Evolutionary conservation across 2,329 filamentous ascomycete genomes (phyloP), one percentile per base, ranked within the genome.

Genomic region (Penicillium sclerotigenum): DNA sequence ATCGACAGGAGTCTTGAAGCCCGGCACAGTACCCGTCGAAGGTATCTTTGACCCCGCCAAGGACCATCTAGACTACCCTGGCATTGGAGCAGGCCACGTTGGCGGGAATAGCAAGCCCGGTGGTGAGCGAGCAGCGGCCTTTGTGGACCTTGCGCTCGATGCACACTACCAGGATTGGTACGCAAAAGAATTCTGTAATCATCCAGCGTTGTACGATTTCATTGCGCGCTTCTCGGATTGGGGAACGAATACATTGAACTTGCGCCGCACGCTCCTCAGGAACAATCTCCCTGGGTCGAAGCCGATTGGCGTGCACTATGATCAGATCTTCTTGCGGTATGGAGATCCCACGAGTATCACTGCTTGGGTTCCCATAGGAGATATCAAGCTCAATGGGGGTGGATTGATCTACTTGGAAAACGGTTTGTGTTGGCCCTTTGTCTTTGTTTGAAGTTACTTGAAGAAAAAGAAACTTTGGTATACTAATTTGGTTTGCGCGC

Each of bases 281-380:
- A 84, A 84, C 59, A 84, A 84, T 60, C 80, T 79, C 0, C 83
- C 83, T 0, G 77, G 77, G 0, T 83, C 80, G 47, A 81, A 81
- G 59, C 81, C 82, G 0, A 84, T 84, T 57, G 82, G 82, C 0
- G 82, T 85, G 3, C 83, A 85, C 58, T 85, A 85, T 61, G 82
- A 85, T 61, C 81, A 85, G 68, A 83, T 80, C 22, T 85, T 84
- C 61, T 66, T 85, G 46, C 68, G 81, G 1, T 66, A 83, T 62
- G 83, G 82, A 1, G 81, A 83, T 47, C 77, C 80, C 1, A 82
- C 80, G 0, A 78, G 75, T 29, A 70, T 84, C 0, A 85, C 82
- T 4, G 82, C 80, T 0, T 85, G 82, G 82, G 78, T 84, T 0
- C 80, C 82, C 0, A 81, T 84, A 59, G 81, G 81, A 0, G 79